Conservation (phyloP, 2,329 filamentous ascomycete genomes). For the Pseudocercospora cruenta region DNA sequence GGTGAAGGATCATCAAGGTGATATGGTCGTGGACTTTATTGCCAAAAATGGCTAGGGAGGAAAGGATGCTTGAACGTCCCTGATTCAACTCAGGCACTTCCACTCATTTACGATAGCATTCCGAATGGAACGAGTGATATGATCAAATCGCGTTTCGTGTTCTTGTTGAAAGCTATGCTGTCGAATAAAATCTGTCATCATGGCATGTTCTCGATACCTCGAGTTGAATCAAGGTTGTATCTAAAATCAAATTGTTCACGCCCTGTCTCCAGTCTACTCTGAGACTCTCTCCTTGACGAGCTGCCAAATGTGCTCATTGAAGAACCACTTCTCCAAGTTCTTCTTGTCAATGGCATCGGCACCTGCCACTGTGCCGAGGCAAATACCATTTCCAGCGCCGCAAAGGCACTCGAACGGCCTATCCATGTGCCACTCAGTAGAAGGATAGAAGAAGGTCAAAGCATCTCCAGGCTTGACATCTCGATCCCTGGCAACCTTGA, state of each 20-base stretch:
- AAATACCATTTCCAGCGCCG: slow-evolving; percentile 40
- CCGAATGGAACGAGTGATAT: neutral
- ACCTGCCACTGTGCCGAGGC: slow-evolving; percentile 46
- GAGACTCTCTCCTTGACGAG: slow-evolving; percentile 26
- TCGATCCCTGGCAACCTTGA: slow-evolving; percentile 38
- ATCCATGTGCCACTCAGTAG: slow-evolving; percentile 55
- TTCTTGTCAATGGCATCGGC: slow-evolving; percentile 42
- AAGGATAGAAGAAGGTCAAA: slow-evolving; percentile 55
- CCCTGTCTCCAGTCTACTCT: neutral
- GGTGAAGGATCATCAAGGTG: neutral
- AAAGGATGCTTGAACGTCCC: slow-evolving; percentile 6
- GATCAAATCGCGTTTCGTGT: neutral
- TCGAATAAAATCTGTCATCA: neutral
- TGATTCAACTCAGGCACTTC: slow-evolving; percentile 14
- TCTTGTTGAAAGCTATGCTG: slow-evolving; percentile 26
- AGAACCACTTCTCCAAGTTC: slow-evolving; percentile 32
- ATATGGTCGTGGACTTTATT: neutral
- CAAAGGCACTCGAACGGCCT: slow-evolving; percentile 52
- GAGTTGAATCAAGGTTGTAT: neutral
- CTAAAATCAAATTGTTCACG: slow-evolving; percentile 14
- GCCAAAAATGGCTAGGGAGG: neutral
- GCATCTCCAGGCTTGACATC: slow-evolving; percentile 46
- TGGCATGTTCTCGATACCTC: neutral
- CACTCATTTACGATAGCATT: slow-evolving; percentile 21
- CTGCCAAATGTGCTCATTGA: slow-evolving; percentile 48